These are phyloP conservation scores for Gentiana straminea DNA, from an alignment of 257 asterid genomes.

Conservation along the genomic window DNA sequence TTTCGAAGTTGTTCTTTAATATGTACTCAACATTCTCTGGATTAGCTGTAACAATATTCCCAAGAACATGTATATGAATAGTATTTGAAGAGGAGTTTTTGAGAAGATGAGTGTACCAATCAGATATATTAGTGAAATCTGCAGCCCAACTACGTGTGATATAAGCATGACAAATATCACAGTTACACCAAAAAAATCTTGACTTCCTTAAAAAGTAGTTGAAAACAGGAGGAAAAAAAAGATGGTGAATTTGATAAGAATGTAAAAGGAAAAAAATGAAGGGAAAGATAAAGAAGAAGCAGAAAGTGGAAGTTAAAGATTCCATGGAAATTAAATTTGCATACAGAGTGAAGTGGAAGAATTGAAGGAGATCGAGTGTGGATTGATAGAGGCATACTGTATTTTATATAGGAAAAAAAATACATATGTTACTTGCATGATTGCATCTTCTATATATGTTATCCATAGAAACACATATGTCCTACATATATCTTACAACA, in stretches of 20 bases:
- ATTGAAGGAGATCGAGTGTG: not conserved
- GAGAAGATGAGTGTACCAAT: conserved; percentile 67
- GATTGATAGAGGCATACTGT: not conserved
- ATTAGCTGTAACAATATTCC: conserved; percentile 36
- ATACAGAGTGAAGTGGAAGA: conserved; percentile 3
- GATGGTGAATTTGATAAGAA: not conserved
- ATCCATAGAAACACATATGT: too few species aligned
- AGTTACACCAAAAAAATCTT: conserved; percentile 35
- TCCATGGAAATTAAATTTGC: conserved; percentile 19
- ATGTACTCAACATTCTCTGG: conserved; percentile 35
- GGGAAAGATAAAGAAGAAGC: conserved; percentile 7
- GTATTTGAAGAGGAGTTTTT: conserved; percentile 39
- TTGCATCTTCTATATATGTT: too few species aligned
- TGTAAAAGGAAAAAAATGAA: not conserved
- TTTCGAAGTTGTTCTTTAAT: conserved; percentile 29
- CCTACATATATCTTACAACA: too few species aligned
- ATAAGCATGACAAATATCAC: conserved; percentile 49
- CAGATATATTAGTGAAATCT: conserved; percentile 46
- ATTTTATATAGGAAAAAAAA: conserved; percentile 1
- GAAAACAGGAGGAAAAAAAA: conserved; percentile 11
- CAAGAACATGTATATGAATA: conserved; percentile 60
- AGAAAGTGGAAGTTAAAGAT: conserved; percentile 10
- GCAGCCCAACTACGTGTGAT: conserved; percentile 32
- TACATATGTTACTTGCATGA: not conserved
- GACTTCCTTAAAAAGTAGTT: conserved; percentile 1